A percentile compares a stretch with the other conserved stretches of the same genome.
These are phyloP conservation scores for Helianthus tuberosus DNA, from an alignment of 129 eudicot genomes.

Conservation along the genomic window DNA sequence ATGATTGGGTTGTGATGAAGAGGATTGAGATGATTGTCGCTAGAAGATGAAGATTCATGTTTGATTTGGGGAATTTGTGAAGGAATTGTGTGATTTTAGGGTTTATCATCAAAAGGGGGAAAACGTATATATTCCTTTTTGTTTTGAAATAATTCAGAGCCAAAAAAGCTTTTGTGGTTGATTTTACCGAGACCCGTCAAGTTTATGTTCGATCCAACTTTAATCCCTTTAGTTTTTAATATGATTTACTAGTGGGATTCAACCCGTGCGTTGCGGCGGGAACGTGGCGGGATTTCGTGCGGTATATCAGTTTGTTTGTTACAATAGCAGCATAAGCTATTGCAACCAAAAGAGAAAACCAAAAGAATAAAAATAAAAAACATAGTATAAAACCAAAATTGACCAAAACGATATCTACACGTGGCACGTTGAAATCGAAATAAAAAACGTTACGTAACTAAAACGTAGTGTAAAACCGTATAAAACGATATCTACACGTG, in stretches of 20 bases:
- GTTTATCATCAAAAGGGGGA: slow-evolving; percentile 19
- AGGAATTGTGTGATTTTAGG: slow-evolving; percentile 24
- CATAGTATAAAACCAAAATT: too few relatives aligned
- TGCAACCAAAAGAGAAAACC: too few relatives aligned
- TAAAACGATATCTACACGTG: too few relatives aligned
- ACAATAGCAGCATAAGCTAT: too few relatives aligned
- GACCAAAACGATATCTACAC: too few relatives aligned
- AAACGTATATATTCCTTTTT: not conserved
- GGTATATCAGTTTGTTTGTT: too few relatives aligned
- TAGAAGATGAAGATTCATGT: slow-evolving; percentile 3
- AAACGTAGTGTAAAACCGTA: too few relatives aligned
- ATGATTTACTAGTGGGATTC: not conserved
- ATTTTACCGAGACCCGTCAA: not conserved
- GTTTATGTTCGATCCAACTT: not conserved
- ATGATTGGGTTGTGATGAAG: slow-evolving; percentile 10
- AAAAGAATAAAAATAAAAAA: too few relatives aligned
- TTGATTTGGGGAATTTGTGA: not conserved
- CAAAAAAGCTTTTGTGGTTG: not conserved
- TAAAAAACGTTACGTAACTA: too few relatives aligned
- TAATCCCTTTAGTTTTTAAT: not conserved
- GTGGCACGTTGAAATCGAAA: too few relatives aligned
- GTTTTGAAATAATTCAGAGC: slow-evolving; percentile 1
- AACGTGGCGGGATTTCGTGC: too few relatives aligned
- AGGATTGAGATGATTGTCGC: slow-evolving; percentile 3
- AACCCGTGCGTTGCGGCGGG: too few relatives aligned